Conservation (phyloP, 2,329 filamentous ascomycete genomes). For the Penicillium italicum region DNA sequence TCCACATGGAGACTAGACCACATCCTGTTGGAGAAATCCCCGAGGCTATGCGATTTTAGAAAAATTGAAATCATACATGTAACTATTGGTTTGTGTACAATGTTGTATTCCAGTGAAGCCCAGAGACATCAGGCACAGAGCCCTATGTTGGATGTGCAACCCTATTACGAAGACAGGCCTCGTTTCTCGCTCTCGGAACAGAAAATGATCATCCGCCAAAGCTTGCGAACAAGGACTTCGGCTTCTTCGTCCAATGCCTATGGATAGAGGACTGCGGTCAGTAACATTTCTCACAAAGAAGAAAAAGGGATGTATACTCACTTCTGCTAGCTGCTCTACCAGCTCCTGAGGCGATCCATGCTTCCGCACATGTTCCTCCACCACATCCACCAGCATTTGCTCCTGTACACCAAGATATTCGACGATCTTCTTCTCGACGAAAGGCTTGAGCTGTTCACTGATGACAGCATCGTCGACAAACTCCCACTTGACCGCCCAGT, state of each 20-base stretch:
- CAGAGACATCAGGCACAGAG: background rate
- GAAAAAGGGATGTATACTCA: constrained; percentile 46
- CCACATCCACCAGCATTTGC: constrained; percentile 88
- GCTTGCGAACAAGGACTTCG: constrained; percentile 88
- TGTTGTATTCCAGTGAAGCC: background rate
- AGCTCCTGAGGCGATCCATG: constrained; percentile 72
- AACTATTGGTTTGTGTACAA: background rate
- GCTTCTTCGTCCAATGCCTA: constrained; percentile 91
- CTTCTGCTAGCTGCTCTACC: constrained; percentile 78
- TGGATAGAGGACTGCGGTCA: constrained; percentile 29
- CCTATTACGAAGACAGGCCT: constrained; percentile 67
- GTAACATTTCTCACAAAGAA: constrained; percentile 12
- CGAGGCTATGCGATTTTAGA: background rate
- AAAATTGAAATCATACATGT: background rate
- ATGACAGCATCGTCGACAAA: constrained; percentile 78
- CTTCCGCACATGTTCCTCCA: constrained; percentile 79
- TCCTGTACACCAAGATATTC: constrained; percentile 96
- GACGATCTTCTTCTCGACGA: constrained; percentile 97
- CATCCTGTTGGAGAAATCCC: background rate
- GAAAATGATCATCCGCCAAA: constrained; percentile 98
- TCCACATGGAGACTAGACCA: background rate
- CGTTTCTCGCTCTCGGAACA: constrained; percentile 92
- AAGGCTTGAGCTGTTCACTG: constrained; percentile 81
- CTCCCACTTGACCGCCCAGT: constrained; percentile 91
- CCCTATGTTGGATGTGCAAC: background rate